Evolutionary conservation across 306 rosid species (phyloP).

Genomic region (Notholithocarpus densiflorus): DNA sequence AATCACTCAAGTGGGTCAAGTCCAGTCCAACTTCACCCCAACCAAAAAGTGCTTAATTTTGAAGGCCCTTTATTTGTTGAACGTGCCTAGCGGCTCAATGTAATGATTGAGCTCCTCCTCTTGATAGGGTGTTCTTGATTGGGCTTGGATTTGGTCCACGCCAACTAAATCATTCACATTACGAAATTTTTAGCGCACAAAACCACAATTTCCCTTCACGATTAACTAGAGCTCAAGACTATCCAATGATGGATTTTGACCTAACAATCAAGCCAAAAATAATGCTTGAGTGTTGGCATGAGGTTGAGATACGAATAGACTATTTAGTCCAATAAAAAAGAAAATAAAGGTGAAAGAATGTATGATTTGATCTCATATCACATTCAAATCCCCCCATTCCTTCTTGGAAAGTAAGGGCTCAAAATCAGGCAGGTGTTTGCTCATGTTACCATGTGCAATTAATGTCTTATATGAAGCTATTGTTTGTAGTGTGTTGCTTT

Average conservation of each 20-base stretch:
- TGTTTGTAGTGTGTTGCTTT: background rate
- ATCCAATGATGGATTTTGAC: background rate
- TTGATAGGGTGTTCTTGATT: background rate
- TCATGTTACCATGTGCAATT: constrained; percentile 1
- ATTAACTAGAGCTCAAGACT: background rate
- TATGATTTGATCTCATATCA: background rate
- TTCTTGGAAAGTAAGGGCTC: background rate
- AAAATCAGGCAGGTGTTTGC: background rate
- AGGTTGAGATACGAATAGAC: no score
- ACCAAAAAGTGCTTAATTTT: no score
- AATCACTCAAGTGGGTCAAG: no score
- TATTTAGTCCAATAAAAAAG: no score
- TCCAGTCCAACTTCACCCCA: no score
- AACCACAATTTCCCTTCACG: background rate
- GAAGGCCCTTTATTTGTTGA: no score
- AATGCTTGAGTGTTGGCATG: no score
- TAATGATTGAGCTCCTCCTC: no score
- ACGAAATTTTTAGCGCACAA: background rate
- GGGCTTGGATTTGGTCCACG: background rate
- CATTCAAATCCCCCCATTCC: background rate
- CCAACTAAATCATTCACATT: background rate
- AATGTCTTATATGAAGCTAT: background rate
- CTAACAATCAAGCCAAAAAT: background rate
- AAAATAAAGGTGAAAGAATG: no score
- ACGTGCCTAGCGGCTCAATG: no score